Conservation (phyloP, 352 stramenopile genomes). For the Pythium periplocum region DNA sequence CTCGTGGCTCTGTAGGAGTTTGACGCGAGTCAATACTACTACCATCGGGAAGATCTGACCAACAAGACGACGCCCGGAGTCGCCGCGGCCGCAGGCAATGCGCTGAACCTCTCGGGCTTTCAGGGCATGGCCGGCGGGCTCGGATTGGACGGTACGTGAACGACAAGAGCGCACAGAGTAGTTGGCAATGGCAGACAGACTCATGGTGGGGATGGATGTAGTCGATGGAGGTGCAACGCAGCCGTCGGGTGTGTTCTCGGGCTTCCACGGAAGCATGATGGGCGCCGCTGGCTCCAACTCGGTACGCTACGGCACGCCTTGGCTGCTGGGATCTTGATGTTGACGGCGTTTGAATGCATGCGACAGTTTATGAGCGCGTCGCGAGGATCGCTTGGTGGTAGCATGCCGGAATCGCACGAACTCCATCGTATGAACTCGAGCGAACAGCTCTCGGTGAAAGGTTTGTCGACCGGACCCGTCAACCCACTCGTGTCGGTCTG, state of each 20-base stretch:
- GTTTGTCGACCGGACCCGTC: too few species aligned
- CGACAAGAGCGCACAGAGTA: constrained; percentile 5
- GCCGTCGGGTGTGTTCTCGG: constrained; percentile 21
- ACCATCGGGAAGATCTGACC: constrained; percentile 73
- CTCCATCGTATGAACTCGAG: constrained; percentile 60
- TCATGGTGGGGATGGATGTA: neutral
- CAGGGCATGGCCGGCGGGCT: constrained; percentile 30
- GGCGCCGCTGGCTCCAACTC: constrained; percentile 31
- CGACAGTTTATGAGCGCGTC: too few species aligned
- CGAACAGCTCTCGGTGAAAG: constrained; percentile 14
- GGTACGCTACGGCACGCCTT: constrained; percentile 20
- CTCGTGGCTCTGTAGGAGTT: constrained; percentile 44
- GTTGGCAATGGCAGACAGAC: neutral
- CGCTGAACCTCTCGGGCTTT: constrained; percentile 45
- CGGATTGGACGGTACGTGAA: constrained; percentile 15
- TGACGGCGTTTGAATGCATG: too few species aligned
- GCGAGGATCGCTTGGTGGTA: too few species aligned
- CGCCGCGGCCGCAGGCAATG: constrained; percentile 19
- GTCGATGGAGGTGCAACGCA: constrained; percentile 1
- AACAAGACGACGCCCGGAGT: constrained; percentile 26
- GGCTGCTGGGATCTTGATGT: neutral
- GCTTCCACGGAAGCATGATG: constrained; percentile 41
- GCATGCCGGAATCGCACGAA: constrained; percentile 28
- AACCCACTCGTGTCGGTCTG: too few species aligned
- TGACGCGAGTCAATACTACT: constrained; percentile 86